Evolutionary conservation across 2,329 filamentous ascomycete species (phyloP).

Genomic region (Penicillium sp.): DNA sequence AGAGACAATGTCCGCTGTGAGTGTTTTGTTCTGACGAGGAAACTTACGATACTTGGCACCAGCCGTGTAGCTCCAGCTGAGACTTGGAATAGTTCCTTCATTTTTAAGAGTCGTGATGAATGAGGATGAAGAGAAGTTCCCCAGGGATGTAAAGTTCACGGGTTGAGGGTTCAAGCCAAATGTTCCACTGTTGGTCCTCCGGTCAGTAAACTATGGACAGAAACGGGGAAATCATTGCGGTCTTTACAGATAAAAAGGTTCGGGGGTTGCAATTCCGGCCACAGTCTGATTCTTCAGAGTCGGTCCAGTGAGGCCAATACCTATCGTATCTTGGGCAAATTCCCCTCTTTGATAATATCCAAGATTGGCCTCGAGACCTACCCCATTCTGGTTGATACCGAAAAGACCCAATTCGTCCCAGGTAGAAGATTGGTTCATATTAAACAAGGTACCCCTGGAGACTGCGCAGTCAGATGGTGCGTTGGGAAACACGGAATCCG

Average conservation of each 20-base stretch:
- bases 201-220: background rate
- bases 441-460: constrained; percentile 14
- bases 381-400: constrained; percentile 11
- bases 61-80: constrained; percentile 74
- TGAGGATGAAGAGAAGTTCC: constrained; percentile 46
- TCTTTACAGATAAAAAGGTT: constrained; percentile 45
- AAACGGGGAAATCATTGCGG: constrained; percentile 10
- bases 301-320: constrained; percentile 8
- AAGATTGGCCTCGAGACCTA: constrained; percentile 16
- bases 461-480: constrained; percentile 14
- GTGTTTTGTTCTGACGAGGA: background rate
- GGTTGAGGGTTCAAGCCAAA: constrained; percentile 32
- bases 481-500: constrained; percentile 49
- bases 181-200: constrained; percentile 40
- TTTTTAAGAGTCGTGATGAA: constrained; percentile 55
- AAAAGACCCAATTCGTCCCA: constrained; percentile 13
- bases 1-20: background rate
- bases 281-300: constrained; percentile 14
- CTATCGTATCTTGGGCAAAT: constrained; percentile 2
- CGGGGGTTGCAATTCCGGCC: constrained; percentile 24
- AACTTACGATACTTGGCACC: constrained; percentile 68
- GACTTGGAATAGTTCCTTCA: constrained; percentile 64
- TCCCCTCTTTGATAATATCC: constrained; percentile 11
- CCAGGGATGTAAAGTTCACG: constrained; percentile 46
- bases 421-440: constrained; percentile 9